Evolutionary conservation across 1,284 basidiomycete genomes (phyloP), one percentile per base, ranked within the genome.

Genomic region (Ustilago bromivora): DNA sequence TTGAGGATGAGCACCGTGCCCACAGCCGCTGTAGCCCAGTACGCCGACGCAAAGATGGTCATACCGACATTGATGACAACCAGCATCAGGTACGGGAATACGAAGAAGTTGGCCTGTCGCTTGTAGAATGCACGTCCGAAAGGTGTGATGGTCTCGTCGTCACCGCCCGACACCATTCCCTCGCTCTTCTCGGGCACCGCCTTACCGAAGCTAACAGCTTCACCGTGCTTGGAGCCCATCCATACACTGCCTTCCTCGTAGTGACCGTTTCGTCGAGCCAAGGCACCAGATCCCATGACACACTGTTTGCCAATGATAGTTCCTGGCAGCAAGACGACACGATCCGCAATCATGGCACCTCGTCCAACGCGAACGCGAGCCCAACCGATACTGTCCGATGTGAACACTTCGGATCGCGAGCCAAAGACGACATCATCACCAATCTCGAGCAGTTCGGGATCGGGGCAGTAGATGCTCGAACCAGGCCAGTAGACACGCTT

Each of bases 401-500:
- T 86, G 55, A 84, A 83, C 23, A 86, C 79, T 57, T 86, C 84
- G 4, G 84, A 86, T 46, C 84, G 82, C 36, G 84, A 86, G 41
- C 84, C 84, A 32, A 86, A 86, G 43, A 86, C 84, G 23, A 85
- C 84, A 43, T 86, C 84, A 70, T 86, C 84, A 41, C 84, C 84
- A 28, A 86, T 80, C 71, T 86, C 84, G 54, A 86, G 72, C 74
- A 86, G 72, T 67, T 86, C 84, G 4, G 84, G 84, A 66, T 86
- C 84, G 28, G 84, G 84, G 61, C 84, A 86, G 71, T 85, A 81
- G 65, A 86, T 84, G 61, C 83, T 84, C 17, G 82, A 84, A 11
- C 84, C 84, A 4, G 84, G 84, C 84, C 84, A 86, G 76, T 86
- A 86, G 60, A 86, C 84, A 15, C 84, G 83, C 66, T 81, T 83